Base-by-base conservation (phyloP, 169 alveolate species). In the Cryptosporidium ryanae region DNA sequence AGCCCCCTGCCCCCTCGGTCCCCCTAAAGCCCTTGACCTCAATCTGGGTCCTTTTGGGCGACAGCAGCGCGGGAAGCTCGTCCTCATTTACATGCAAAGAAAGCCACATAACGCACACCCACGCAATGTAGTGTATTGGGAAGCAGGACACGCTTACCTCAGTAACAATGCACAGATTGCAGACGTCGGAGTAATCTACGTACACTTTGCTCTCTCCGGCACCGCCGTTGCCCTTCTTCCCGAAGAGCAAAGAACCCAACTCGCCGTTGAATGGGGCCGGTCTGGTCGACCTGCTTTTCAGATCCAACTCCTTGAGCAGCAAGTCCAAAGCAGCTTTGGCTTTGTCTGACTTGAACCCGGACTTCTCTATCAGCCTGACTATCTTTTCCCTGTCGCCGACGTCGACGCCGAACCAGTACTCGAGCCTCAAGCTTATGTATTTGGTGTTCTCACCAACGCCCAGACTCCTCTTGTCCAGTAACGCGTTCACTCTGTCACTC, bases 31-130 rank as follows among this genome's bases (percentile, higher is more conserved):
- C 87, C 25, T 76, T 76, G 15, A 76, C 71, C 49, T 76, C 87
- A 23, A 76, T 76, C 38, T 76, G 87, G 12, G 87, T 55, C 29
- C 38, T 76, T 61, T 76, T 76, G 21, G 87, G 71, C 18, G 44
- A 57, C 10, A 76, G n/a, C 48, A 76, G 32, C 18, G n/a, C 64
- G 4, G 87, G 87, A 13, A 76, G 48, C 4, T 76, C 87, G 31
- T 61, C 23, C 25, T 76, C 87, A 48, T 44, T 43, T 15, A 76
- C 49, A 48, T 76, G 87, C 17, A 76, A 43, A 6, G 76, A 59
- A 17, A 76, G 48, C 87, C 87, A 76, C 87, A 76, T 76, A 57
- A 59, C 50, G 38, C 87, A 76, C 7, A 76, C 5, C 87, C 87
- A 76, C 6, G 87, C 55, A 59, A 76, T 38, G 23, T 76, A 76